phyloP scores from a whole-genome alignment of 371 early-diverging fungal genomes.

The Apophysomyces trapeziformis region DNA sequence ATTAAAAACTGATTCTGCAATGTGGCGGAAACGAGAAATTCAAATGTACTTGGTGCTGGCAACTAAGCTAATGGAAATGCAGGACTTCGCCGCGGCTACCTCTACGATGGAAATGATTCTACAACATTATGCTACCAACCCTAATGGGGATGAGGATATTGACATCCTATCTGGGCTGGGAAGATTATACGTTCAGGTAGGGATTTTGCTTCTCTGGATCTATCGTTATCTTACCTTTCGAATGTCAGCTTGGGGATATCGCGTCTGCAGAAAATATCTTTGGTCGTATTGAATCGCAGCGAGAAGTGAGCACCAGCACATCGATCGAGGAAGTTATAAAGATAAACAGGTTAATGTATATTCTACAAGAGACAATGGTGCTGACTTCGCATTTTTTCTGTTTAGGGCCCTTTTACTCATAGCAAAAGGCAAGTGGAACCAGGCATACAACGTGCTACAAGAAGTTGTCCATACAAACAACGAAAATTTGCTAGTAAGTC shows the following conservation, averaged over 20 bases:
- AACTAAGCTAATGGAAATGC: conserved; percentile 53
- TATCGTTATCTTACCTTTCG: neutral
- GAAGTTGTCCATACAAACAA: conserved; percentile 49
- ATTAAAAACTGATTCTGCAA: neutral
- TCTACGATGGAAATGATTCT: conserved; percentile 35
- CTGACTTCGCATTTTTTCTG: neutral
- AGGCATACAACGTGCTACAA: conserved; percentile 51
- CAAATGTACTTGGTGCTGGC: conserved; percentile 59
- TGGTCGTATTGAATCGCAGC: conserved; percentile 35
- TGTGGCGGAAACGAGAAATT: conserved; percentile 53
- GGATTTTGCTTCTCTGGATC: too few relatives aligned
- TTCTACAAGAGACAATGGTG: neutral
- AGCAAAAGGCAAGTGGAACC: conserved; percentile 59
- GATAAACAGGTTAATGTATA: conserved; percentile 44
- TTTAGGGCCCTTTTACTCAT: conserved; percentile 51
- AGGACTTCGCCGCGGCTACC: conserved; percentile 56
- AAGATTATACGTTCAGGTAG: conserved; percentile 60
- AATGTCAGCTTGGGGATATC: conserved; percentile 49
- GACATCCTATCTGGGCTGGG: conserved; percentile 60
- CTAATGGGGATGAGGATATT: conserved; percentile 27
- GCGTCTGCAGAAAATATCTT: conserved; percentile 48
- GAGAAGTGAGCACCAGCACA: conserved; percentile 20
- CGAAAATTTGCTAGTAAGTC: conserved; percentile 51
- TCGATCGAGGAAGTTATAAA: conserved; percentile 42
- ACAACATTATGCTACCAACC: conserved; percentile 13